Evolutionary conservation across 768 basidiomycete species (phyloP), one percentile per base, ranked within the genome.

Genomic region (Tulasnella calospora): DNA sequence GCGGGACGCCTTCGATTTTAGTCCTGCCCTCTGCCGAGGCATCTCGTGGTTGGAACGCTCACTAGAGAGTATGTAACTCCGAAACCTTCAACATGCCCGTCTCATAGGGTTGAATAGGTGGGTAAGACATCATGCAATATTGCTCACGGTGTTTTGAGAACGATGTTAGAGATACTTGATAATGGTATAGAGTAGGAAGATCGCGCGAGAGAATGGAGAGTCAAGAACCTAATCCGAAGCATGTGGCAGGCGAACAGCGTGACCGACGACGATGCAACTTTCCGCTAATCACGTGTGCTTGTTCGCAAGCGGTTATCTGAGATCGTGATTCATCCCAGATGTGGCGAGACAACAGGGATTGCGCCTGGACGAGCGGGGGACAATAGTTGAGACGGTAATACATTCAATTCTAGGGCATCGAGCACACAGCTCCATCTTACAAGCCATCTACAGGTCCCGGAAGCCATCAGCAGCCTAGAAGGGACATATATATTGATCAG

Each of bases 11-110:
- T 13, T 10, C 27, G 2, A 12, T 33, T 67, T 67, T 30, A 35
- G 13, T 35, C 10, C 9, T 23, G 10, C 8, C 0, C 51, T 51
- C 21, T n/a, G 8, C 7, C 1, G n/a, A 51, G 7, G 23, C n/a
- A 12, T 9, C 21, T n/a, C 12, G 30, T 27, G 10, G 61, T 33
- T 10, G 15, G 23, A 15, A 72, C 71, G 15, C 83, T 79, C 36
- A 83, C 84, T 84, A 82, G 33, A 84, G 55, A 4, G 79, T 81
- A 79, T 84, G 84, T 4, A 84, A 46, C 61, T 82, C 81, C 12
- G 83, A 83, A 0, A 84, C 83, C 80, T 83, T 82, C 57, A 85
- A 78, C 35, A 72, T 61, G 2, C 83, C 84, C n/a, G 81, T 81
- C 44, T 83, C 80, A 78, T 81, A 83, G 0, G 83, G 82, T 55